Conservation (phyloP, 257 asterid genomes). For the Nicotiana knightiana region DNA sequence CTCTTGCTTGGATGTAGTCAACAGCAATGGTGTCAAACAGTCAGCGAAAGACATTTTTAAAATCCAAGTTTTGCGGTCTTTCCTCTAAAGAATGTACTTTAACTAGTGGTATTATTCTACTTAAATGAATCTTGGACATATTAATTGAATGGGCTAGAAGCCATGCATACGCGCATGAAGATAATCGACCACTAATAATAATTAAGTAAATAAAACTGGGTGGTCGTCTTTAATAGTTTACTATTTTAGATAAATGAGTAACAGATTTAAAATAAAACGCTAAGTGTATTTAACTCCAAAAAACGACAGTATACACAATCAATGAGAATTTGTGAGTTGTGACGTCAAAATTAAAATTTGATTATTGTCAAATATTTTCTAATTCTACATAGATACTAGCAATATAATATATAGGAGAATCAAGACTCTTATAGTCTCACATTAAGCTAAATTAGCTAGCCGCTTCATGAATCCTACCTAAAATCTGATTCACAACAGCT, state of each 20-base stretch:
- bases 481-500: constrained; percentile 28
- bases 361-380: constrained; percentile 5
- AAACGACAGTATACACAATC: neutral
- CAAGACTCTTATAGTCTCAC: neutral
- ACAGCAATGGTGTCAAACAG: neutral
- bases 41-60: neutral
- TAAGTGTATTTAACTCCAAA: neutral
- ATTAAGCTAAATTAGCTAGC: neutral
- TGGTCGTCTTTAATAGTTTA: too few species aligned
- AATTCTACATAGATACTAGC: neutral
- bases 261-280: neutral
- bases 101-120: neutral
- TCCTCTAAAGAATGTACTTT: neutral
- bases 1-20: neutral
- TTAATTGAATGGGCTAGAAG: neutral
- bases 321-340: neutral
- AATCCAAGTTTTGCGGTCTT: neutral
- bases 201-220: neutral
- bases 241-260: too few species aligned
- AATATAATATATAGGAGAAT: neutral
- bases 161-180: neutral
- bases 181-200: neutral
- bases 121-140: neutral
- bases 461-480: constrained; percentile 20
- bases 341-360: neutral